Evolutionary conservation across 2,329 filamentous ascomycete genomes (phyloP), one percentile per base, ranked within the genome.

Genomic region (Kalmusia sp.): DNA sequence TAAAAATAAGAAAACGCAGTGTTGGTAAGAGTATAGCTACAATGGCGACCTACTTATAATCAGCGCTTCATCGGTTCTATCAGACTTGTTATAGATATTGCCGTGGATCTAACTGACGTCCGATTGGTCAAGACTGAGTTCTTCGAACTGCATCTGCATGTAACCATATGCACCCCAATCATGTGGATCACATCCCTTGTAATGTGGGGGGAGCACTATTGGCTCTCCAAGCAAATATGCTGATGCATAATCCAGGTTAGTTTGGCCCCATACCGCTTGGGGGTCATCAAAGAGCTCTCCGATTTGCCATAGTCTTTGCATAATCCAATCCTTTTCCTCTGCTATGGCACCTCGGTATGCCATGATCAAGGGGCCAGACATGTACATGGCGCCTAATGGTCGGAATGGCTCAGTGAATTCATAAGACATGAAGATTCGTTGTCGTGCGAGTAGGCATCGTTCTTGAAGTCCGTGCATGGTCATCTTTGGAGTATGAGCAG

Each of bases 391-490:
- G 15, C 40, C 45, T 3, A 50, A 24, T 9, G 51, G 51, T 12
- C 25, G 25, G 14, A 45, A 50, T 11, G 45, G 51, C 15, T 45
- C 30, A 15, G 19, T 3, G 14, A 45, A 46, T 33, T 50, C 33
- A 21, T 38, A 49, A 3, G 46, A 40, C 51, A 45, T 54, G 40
- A 27, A 21, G 25, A 54, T 46, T 11, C 33, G 51, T 24, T 46
- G 31, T 6, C 39, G 46, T 3, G 21, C 12, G 2, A 25, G 14
- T 12, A 50, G 19, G 17, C 46, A 50, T 12, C 27, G 24, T 12
- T 47, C 33, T 15, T 33, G 39, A 2, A 49, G 47, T 5, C 28
- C 27, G n/a, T 19, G n/a, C n/a, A 27, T 5, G 2, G 33, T 22
- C 9, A n/a, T 11, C 9, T 38, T 7, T 2, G 27, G 5, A 21